These are phyloP conservation scores for Annulohypoxylon maeteangense DNA, from an alignment of 495 filamentous ascomycete species.

Conservation along the genomic window DNA sequence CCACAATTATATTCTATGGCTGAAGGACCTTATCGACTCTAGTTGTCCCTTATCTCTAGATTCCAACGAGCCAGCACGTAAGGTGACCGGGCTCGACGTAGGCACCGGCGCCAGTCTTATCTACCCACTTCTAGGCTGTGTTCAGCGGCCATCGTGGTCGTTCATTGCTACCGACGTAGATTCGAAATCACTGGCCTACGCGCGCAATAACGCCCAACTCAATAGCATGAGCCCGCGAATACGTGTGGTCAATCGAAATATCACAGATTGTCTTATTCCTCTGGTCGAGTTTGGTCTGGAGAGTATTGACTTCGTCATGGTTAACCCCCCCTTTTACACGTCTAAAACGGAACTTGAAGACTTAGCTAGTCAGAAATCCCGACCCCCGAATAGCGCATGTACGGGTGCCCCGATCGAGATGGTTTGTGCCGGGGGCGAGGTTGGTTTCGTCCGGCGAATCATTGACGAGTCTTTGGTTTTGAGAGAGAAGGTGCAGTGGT, in stretches of 20 bases:
- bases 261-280: conserved; percentile 69
- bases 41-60: conserved; percentile 66
- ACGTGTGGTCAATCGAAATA: conserved; percentile 64
- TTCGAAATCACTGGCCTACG: conserved; percentile 70
- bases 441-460: conserved; percentile 80
- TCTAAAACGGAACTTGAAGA: conserved; percentile 74
- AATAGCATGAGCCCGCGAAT: conserved; percentile 76
- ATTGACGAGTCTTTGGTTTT: conserved; percentile 76
- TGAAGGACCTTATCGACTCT: conserved; percentile 85
- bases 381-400: conserved; percentile 78
- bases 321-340: conserved; percentile 93
- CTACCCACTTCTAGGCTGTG: conserved; percentile 86
- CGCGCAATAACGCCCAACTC: conserved; percentile 67
- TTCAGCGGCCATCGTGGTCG: conserved; percentile 71
- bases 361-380: conserved; percentile 71
- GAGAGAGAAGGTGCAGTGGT: conserved; percentile 77
- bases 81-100: conserved; percentile 82
- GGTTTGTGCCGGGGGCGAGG: conserved; percentile 86
- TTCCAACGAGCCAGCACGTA: conserved; percentile 46
- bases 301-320: conserved; percentile 86
- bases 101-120: conserved; percentile 92
- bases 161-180: conserved; percentile 90
- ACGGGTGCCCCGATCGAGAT: conserved; percentile 87
- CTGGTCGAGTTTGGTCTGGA: conserved; percentile 64
- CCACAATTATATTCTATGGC: conserved; percentile 91